A percentile compares a stretch with the other conserved stretches of the same genome.
phyloP scores from a whole-genome alignment of 768 basidiomycete species.

The Arthromyces matolae region DNA sequence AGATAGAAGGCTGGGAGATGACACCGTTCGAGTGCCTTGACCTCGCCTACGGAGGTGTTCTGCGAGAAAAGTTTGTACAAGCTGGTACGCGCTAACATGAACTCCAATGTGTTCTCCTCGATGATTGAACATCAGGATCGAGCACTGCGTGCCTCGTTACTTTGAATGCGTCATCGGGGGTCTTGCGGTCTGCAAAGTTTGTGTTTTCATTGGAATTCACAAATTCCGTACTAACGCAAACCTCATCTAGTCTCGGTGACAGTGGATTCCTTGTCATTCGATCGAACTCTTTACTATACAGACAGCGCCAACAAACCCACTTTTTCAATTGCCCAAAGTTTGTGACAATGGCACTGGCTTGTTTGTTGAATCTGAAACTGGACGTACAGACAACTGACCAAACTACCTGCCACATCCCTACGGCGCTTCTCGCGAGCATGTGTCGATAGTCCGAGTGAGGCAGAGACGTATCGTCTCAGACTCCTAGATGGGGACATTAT shows the following conservation, averaged over 20 bases:
- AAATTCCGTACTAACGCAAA: background rate
- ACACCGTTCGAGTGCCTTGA: conserved; percentile 69
- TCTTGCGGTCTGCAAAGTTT: conserved; percentile 77
- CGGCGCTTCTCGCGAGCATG: conserved; percentile 48
- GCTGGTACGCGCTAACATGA: conserved; percentile 47
- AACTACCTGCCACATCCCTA: conserved; percentile 42
- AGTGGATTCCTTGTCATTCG: conserved; percentile 74
- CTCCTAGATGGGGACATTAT: conserved; percentile 51
- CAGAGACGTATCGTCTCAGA: conserved; percentile 40
- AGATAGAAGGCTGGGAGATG: conserved; percentile 74
- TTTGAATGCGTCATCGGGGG: conserved; percentile 69
- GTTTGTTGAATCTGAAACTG: background rate
- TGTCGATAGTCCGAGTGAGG: conserved; percentile 48
- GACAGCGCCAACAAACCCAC: conserved; percentile 46
- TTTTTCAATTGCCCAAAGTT: conserved; percentile 57
- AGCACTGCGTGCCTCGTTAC: conserved; percentile 80
- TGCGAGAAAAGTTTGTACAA: conserved; percentile 61
- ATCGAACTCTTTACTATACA: conserved; percentile 59
- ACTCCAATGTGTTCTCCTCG: conserved; percentile 19
- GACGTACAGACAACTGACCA: conserved; percentile 48
- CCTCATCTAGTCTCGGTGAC: conserved; percentile 59
- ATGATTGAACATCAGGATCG: conserved; percentile 49
- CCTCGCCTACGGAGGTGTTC: conserved; percentile 66
- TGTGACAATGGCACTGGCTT: conserved; percentile 13
- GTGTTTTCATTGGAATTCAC: conserved; percentile 19